Base-by-base conservation (phyloP, 768 basidiomycete species). In the Lactarius trivialis region DNA sequence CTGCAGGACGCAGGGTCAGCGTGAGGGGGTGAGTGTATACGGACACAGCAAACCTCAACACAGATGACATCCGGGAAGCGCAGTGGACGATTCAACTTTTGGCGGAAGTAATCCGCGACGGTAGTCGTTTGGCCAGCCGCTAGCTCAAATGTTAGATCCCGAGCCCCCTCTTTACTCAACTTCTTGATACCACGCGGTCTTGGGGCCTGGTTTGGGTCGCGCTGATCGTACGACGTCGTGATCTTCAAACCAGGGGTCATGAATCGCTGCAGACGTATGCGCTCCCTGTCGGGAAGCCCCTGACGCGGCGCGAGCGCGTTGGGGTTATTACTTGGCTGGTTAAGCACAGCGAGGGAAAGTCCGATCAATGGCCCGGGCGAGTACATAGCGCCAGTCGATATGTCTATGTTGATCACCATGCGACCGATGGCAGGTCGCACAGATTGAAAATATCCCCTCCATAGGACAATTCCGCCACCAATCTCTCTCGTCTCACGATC, bases 391-490 rank as follows among this genome's bases (percentile, higher is more conserved):
- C 85, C 89, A 0, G 89, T 88, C 0, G 85, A 83, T 52, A 90
- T 88, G 64, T 92, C 90, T 65, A 92, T 79, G 61, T 91, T 92
- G 66, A 91, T 76, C 30, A 90, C 71, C 68, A 92, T 80, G 0
- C 75, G 75, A 0, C 83, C 83, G 19, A 84, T 78, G 0, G 81
- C 82, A 4, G 89, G 89, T 24, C 90, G 79, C 14, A 90, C 79
- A 0, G 86, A 88, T 70, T 91, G 90, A 73, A 92, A 91, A 59
- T 88, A 90, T 0, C 90, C 90, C 3, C 89, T 79, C 88, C 88
- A 89, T 0, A 90, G 77, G 15, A 83, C 79, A 3, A 92, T 77
- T 0, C 91, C 89, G 0, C 71, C 69, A 0, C 88, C 86, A 28
- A 90, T 82, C 54, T 75, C 72, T 51, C 75, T 79, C 9, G 74